phyloP scores from a whole-genome alignment of 495 filamentous ascomycete genomes.

The Thermochaetoides thermophila region DNA sequence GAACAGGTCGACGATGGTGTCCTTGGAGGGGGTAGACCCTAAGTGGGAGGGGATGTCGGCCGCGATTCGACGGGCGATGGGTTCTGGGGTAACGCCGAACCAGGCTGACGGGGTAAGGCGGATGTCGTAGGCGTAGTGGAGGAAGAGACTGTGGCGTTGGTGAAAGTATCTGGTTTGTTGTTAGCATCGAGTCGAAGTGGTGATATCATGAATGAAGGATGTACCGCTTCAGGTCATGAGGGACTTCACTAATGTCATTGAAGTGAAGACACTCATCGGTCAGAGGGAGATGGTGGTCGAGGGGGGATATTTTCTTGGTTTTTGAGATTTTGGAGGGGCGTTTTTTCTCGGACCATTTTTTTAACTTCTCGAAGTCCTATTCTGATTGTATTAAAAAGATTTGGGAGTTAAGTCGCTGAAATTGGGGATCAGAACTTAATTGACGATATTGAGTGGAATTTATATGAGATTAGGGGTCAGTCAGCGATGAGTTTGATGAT shows the following conservation, averaged over 20 bases:
- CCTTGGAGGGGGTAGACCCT: constrained; percentile 21
- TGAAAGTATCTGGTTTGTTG: constrained; percentile 59
- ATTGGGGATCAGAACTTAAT: too few relatives aligned
- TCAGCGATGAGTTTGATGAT: too few relatives aligned
- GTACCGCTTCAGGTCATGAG: constrained; percentile 20
- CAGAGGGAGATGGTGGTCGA: constrained; percentile 24
- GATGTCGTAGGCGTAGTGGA: constrained; percentile 67
- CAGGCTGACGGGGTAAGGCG: constrained; percentile 84
- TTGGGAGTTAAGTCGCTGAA: too few relatives aligned
- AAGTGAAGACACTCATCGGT: constrained; percentile 51
- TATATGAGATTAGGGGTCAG: too few relatives aligned
- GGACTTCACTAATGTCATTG: constrained; percentile 42
- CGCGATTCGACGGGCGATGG: constrained; percentile 78
- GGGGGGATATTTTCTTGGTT: constrained; percentile 7
- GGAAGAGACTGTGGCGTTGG: constrained; percentile 75
- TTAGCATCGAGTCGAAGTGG: too few relatives aligned
- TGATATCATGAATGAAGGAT: too few relatives aligned
- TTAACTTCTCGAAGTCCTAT: too few relatives aligned
- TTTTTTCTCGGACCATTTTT: too few relatives aligned
- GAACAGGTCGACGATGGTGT: constrained; percentile 70
- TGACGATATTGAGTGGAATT: too few relatives aligned
- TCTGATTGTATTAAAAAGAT: too few relatives aligned
- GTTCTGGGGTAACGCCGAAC: constrained; percentile 93
- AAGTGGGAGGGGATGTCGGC: constrained; percentile 42
- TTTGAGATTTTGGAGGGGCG: too few relatives aligned